Evolutionary conservation across 352 stramenopile genomes (phyloP).

Genomic region (Halophytophthora batemanensis): DNA sequence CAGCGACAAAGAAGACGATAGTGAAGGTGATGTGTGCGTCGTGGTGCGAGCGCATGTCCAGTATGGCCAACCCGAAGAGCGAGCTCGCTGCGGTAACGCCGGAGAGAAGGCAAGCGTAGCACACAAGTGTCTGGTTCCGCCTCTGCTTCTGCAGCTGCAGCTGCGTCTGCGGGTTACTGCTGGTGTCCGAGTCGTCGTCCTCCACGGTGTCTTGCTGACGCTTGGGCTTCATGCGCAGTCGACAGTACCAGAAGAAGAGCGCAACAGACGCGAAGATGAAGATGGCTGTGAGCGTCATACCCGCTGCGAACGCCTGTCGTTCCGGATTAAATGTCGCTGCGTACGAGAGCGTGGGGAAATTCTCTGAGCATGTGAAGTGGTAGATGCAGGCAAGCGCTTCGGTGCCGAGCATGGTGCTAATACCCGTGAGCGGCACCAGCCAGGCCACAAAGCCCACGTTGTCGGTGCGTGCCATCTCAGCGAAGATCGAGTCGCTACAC

Average conservation of each 20-base stretch:
- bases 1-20: constrained; percentile 69
- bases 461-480: constrained; percentile 30
- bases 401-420: constrained; percentile 72
- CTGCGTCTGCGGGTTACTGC: neutral
- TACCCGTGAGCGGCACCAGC: constrained; percentile 66
- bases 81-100: constrained; percentile 38
- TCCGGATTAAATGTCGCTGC: constrained; percentile 76
- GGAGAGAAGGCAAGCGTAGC: constrained; percentile 24
- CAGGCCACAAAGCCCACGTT: constrained; percentile 68
- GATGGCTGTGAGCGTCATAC: constrained; percentile 77
- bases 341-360: constrained; percentile 85
- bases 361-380: constrained; percentile 70
- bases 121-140: neutral
- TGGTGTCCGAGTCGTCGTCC: neutral
- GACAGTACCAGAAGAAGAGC: constrained; percentile 75
- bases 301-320: constrained; percentile 59
- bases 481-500: neutral
- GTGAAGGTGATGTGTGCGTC: constrained; percentile 72
- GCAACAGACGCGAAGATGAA: constrained; percentile 56
- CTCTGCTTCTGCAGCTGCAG: neutral
- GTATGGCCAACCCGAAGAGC: constrained; percentile 62
- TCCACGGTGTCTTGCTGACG: neutral
- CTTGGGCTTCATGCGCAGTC: constrained; percentile 28
- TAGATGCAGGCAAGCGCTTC: constrained; percentile 62
- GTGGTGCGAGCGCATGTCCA: constrained; percentile 77